Conservation (phyloP, 192 early-diverging fungal genomes). For the Dissophora ornata region DNA sequence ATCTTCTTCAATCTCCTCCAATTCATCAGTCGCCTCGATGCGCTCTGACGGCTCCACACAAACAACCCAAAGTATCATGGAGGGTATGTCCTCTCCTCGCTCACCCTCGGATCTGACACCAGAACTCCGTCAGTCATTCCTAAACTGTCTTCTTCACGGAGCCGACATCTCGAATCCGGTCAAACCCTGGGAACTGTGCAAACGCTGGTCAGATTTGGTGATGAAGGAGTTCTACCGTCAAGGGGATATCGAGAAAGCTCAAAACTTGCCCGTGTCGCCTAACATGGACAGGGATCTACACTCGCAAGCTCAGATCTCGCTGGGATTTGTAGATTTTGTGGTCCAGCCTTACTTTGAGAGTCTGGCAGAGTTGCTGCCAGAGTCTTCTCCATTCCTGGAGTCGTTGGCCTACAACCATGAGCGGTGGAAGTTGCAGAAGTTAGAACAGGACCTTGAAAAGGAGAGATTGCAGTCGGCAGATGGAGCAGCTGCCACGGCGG, state of each 20-base stretch:
- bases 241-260: slow-evolving; percentile 83
- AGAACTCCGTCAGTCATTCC: slow-evolving; percentile 70
- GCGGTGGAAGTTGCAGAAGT: slow-evolving; percentile 64
- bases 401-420: slow-evolving; percentile 64
- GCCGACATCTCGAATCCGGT: slow-evolving; percentile 92
- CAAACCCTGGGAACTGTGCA: slow-evolving; percentile 85
- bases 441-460: not conserved
- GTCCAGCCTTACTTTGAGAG: slow-evolving; percentile 87
- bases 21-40: slow-evolving; percentile 24
- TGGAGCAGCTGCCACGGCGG: not conserved
- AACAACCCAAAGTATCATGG: slow-evolving; percentile 22
- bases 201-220: slow-evolving; percentile 90
- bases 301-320: slow-evolving; percentile 78
- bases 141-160: slow-evolving; percentile 83
- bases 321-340: slow-evolving; percentile 89
- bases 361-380: slow-evolving; percentile 82
- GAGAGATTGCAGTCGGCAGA: not conserved
- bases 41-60: slow-evolving; percentile 26
- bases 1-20: slow-evolving; percentile 37
- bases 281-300: slow-evolving; percentile 86
- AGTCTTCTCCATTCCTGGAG: slow-evolving; percentile 68
- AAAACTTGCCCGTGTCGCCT: slow-evolving; percentile 83
- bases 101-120: slow-evolving; percentile 19
- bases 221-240: slow-evolving; percentile 89
- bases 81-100: not conserved